A percentile compares a stretch with the other conserved stretches of the same genome.
Conservation (phyloP, 1,284 basidiomycete genomes). For the Amylostereum areolatum region DNA sequence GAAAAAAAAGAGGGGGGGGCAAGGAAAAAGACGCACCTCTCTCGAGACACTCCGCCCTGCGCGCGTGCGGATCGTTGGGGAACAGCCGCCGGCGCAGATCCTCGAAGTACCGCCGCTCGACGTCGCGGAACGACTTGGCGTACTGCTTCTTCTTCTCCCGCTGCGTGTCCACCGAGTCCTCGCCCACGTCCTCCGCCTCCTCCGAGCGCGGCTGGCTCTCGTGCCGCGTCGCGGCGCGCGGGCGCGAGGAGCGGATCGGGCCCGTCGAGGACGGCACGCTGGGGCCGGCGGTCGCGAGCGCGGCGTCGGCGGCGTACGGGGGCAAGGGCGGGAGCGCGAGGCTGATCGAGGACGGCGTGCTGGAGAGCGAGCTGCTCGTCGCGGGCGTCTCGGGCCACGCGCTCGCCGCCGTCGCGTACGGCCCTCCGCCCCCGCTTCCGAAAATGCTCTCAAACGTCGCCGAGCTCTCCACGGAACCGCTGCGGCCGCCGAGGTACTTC, state of each 20-base stretch:
- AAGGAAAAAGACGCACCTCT: constrained; percentile 3
- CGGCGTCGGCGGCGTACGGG: too few species aligned
- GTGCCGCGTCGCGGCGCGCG: background rate
- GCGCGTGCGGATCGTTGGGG: constrained; percentile 9
- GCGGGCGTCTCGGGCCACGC: too few species aligned
- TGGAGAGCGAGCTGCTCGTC: too few species aligned
- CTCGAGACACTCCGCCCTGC: constrained; percentile 12
- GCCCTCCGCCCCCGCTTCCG: too few species aligned
- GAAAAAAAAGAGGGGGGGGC: background rate
- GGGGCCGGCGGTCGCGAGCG: too few species aligned
- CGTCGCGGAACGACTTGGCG: constrained; percentile 11
- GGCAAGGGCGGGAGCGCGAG: too few species aligned
- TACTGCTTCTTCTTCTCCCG: constrained; percentile 12
- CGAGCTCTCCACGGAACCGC: too few species aligned
- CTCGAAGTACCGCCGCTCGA: constrained; percentile 10
- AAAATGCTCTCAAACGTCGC: too few species aligned
- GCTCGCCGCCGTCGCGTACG: too few species aligned
- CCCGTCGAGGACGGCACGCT: too few species aligned
- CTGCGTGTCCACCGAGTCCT: constrained; percentile 9
- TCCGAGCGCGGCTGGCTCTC: background rate
- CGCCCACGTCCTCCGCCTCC: constrained; percentile 4
- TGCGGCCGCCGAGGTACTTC: too few species aligned
- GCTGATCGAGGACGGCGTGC: too few species aligned
- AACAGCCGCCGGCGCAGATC: constrained; percentile 10
- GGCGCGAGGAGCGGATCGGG: background rate